Evolutionary conservation across 2,329 filamentous ascomycete genomes (phyloP).

Genomic region (Paraphaeosphaeria sporulosa): DNA sequence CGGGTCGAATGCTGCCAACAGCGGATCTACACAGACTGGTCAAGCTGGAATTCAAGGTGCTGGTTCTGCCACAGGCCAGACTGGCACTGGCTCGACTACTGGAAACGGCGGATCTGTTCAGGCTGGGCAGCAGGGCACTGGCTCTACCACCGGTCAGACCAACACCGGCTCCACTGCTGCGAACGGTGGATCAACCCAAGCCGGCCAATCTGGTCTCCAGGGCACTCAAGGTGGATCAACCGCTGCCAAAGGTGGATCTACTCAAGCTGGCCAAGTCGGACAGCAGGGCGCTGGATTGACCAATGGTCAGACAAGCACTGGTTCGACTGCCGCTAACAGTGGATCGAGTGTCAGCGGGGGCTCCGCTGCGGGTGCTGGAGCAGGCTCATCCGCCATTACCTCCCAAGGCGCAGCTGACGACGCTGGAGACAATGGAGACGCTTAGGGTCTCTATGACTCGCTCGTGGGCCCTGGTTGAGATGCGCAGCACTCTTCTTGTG

Average conservation of each 20-base stretch:
- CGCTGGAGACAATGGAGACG: constrained; percentile 1
- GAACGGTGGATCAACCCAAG: not conserved
- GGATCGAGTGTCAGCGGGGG: not conserved
- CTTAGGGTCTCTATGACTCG: not conserved
- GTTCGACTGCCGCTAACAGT: not conserved
- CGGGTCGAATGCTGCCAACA: not conserved
- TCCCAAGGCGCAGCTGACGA: constrained; percentile 3
- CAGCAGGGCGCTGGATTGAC: no score
- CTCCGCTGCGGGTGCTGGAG: not conserved
- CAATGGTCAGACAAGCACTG: not conserved
- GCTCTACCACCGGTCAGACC: not conserved
- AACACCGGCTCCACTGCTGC: not conserved
- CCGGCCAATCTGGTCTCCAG: not conserved
- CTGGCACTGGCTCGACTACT: not conserved
- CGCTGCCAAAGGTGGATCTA: not conserved
- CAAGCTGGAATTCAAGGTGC: no score
- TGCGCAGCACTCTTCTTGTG: not conserved
- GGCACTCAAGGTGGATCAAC: not conserved
- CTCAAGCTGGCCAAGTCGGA: not conserved
- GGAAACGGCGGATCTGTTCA: not conserved
- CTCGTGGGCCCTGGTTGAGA: not conserved
- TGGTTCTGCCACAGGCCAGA: not conserved
- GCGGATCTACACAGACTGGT: not conserved
- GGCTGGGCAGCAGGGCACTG: not conserved
- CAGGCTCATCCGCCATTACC: not conserved